Percentiles rank a stretch among this genome's conserved stretches.
These are phyloP conservation scores for Stemphylium lycopersici DNA, from an alignment of 2,329 filamentous ascomycete genomes.

Conservation along the genomic window DNA sequence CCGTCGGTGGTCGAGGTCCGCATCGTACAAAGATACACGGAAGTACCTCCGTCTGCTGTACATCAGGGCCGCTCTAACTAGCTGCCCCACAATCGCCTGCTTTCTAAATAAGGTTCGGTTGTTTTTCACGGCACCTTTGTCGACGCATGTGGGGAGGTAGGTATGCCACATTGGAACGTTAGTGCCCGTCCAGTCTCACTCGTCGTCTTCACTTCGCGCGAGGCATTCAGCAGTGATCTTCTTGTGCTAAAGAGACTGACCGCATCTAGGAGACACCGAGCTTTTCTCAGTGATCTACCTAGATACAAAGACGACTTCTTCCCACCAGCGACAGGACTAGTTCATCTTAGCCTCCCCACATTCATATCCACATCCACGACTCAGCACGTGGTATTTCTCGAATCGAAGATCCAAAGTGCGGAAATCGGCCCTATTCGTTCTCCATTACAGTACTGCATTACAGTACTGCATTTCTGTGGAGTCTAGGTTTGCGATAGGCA, in stretches of 20 bases:
- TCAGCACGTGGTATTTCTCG: background rate
- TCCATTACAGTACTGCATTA: background rate
- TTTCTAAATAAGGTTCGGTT: constrained; percentile 5
- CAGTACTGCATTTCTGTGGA: background rate
- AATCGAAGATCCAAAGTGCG: background rate
- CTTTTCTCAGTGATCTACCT: background rate
- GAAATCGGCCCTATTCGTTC: constrained; percentile 2
- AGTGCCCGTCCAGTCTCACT: background rate
- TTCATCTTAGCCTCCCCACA: background rate
- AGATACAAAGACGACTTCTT: background rate
- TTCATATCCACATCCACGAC: background rate
- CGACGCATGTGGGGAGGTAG: background rate
- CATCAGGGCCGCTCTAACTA: background rate
- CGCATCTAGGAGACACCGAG: background rate
- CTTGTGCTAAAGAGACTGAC: too few relatives aligned
- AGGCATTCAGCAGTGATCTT: background rate
- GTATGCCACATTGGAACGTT: background rate
- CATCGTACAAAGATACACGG: background rate
- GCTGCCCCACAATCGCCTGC: background rate
- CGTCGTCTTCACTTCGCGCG: background rate
- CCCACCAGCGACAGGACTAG: background rate
- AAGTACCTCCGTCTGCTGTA: background rate
- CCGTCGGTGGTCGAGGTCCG: background rate
- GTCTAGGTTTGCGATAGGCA: background rate
- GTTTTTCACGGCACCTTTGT: background rate